Conservation (phyloP, 2,329 filamentous ascomycete species). For the Colletotrichum sidae region DNA sequence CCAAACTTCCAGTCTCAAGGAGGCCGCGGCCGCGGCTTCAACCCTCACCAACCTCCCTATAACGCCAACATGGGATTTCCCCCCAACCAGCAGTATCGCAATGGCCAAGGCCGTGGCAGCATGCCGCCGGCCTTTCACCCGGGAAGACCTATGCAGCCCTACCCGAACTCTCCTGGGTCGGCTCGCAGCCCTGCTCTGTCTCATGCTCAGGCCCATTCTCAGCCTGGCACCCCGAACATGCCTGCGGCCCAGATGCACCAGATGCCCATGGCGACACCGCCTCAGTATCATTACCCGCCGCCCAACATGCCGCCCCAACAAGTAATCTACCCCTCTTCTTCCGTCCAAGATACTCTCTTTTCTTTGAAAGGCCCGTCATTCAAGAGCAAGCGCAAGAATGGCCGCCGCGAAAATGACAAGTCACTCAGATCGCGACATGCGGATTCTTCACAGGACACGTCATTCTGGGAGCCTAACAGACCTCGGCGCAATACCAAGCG, state of each 20-base stretch:
- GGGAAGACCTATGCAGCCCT: constrained; percentile 52
- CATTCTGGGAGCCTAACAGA: constrained; percentile 48
- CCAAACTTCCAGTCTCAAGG: constrained; percentile 63
- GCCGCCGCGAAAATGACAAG: constrained; percentile 61
- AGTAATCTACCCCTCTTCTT: constrained; percentile 64
- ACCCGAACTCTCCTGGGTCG: constrained; percentile 75
- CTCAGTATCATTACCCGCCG: constrained; percentile 71
- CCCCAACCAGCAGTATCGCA: constrained; percentile 53
- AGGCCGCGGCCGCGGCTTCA: constrained; percentile 64
- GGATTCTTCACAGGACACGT: constrained; percentile 51
- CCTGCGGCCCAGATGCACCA: constrained; percentile 65
- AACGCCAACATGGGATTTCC: constrained; percentile 58
- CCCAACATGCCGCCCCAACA: constrained; percentile 67
- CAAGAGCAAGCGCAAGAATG: constrained; percentile 59
- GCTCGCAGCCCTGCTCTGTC: constrained; percentile 74
- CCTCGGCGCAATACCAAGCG: constrained; percentile 60
- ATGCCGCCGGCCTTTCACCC: constrained; percentile 62
- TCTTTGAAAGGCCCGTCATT: constrained; percentile 41
- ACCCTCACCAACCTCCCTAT: constrained; percentile 56
- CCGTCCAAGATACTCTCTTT: constrained; percentile 45
- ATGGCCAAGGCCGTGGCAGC: constrained; percentile 61
- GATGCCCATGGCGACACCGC: constrained; percentile 74
- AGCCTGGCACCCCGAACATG: constrained; percentile 79
- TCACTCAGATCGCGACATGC: constrained; percentile 52
- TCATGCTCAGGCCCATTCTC: constrained; percentile 71